Percentiles rank a stretch among this genome's conserved stretches.
Conservation (phyloP, 2,329 filamentous ascomycete genomes). For the Chaetomiaceae sp. region DNA sequence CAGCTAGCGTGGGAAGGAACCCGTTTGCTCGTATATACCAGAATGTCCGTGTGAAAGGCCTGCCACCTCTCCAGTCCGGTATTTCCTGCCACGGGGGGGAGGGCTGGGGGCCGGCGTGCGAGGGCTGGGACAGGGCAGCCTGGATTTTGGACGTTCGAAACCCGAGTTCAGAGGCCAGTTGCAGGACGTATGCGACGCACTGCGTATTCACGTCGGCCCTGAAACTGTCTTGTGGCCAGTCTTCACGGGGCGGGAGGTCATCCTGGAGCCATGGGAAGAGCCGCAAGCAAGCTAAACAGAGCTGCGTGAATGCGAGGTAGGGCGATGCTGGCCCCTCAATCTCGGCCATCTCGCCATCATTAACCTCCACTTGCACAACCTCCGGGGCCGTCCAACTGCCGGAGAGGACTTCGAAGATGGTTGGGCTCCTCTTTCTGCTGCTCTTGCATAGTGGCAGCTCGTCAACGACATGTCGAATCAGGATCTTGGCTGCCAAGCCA, state of each 20-base stretch:
- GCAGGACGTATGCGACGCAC: conserved; percentile 11
- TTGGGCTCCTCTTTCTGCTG: conserved; percentile 14
- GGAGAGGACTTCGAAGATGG: conserved; percentile 14
- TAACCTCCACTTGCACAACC: conserved; percentile 7
- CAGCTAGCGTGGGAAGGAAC: conserved; percentile 13
- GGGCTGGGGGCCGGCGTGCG: neutral
- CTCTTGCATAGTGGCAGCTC: conserved; percentile 14
- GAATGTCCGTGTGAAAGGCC: conserved; percentile 17
- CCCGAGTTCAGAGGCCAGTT: conserved; percentile 8
- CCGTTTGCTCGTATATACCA: conserved; percentile 10
- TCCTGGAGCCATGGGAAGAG: conserved; percentile 15
- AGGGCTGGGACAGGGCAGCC: conserved; percentile 4
- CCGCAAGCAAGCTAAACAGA: conserved; percentile 14
- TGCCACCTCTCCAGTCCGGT: conserved; percentile 14
- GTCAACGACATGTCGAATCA: conserved; percentile 13
- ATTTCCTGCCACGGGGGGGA: conserved; percentile 7
- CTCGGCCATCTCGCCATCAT: conserved; percentile 7
- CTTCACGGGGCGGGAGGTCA: conserved; percentile 6
- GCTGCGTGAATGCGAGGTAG: conserved; percentile 10
- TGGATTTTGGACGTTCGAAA: conserved; percentile 13
- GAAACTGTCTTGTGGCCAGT: conserved; percentile 15
- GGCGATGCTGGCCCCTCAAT: conserved; percentile 11
- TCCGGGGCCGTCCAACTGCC: conserved; percentile 10
- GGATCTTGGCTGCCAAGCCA: conserved; percentile 14
- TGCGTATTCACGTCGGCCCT: conserved; percentile 6